Conservation (phyloP, 306 rosid species). For the Acacia confusa region DNA sequence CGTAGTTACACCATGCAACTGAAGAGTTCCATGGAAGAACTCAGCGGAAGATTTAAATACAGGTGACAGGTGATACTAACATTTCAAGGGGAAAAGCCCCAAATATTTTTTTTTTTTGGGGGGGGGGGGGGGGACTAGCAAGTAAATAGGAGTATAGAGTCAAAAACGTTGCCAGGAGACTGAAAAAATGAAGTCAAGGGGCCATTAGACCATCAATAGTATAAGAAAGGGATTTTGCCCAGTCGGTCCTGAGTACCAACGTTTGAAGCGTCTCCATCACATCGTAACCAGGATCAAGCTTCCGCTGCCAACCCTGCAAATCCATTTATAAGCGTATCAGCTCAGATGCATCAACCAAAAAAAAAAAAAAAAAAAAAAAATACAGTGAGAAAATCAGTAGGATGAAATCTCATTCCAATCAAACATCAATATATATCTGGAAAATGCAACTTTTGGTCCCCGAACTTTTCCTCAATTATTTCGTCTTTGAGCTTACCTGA, state of each 20-base stretch:
- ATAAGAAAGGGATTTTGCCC: slow-evolving; percentile 84
- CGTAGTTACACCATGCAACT: neutral
- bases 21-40: neutral
- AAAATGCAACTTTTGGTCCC: neutral
- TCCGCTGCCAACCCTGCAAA: slow-evolving; percentile 86
- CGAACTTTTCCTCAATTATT: too few relatives aligned
- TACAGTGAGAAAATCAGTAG: neutral
- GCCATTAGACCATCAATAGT: slow-evolving; percentile 92
- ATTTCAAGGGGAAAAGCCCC: neutral
- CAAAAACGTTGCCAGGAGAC: slow-evolving; percentile 53
- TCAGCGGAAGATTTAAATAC: neutral
- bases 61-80: neutral
- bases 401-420: neutral
- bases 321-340: neutral
- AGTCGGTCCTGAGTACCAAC: slow-evolving; percentile 70
- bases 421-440: too few relatives aligned
- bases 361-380: neutral
- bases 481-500: too few relatives aligned
- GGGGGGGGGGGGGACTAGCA: too few relatives aligned
- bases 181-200: slow-evolving; percentile 46
- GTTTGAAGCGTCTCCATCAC: slow-evolving; percentile 82
- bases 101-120: neutral
- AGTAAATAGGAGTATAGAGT: slow-evolving; percentile 17
- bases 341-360: neutral
- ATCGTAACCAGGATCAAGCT: slow-evolving; percentile 77